phyloP scores from a whole-genome alignment of 306 rosid species.

The Citrullus amarus region DNA sequence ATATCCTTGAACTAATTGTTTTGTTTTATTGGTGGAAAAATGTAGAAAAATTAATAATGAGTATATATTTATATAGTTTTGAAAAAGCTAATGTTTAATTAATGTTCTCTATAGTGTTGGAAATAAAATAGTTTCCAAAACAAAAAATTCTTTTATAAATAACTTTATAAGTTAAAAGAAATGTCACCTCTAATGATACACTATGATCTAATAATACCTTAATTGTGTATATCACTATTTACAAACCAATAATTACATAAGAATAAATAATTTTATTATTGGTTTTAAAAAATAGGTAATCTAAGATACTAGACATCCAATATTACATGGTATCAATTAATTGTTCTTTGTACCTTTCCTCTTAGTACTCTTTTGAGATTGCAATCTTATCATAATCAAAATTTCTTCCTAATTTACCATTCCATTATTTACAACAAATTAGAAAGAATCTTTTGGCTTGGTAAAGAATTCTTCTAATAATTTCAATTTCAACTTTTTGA shows the following conservation, averaged over 20 bases:
- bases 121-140: neutral
- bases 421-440: neutral
- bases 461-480: neutral
- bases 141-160: too few species aligned
- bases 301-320: neutral
- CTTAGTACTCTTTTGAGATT: neutral
- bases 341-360: neutral
- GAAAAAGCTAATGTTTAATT: neutral
- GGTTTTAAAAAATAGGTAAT: neutral
- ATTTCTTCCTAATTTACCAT: neutral
- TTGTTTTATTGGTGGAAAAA: neutral
- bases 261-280: neutral
- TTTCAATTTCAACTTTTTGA: too few species aligned
- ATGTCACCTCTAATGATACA: too few species aligned
- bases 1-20: neutral
- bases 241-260: neutral
- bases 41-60: neutral
- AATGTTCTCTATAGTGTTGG: neutral
- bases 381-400: neutral
- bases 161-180: too few species aligned
- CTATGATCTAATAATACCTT: too few species aligned
- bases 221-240: neutral
- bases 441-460: neutral
- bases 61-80: too few species aligned
- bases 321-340: neutral